These are phyloP conservation scores for Aspergillus pseudoglaucus DNA, from an alignment of 2,329 filamentous ascomycete genomes.

Conservation along the genomic window DNA sequence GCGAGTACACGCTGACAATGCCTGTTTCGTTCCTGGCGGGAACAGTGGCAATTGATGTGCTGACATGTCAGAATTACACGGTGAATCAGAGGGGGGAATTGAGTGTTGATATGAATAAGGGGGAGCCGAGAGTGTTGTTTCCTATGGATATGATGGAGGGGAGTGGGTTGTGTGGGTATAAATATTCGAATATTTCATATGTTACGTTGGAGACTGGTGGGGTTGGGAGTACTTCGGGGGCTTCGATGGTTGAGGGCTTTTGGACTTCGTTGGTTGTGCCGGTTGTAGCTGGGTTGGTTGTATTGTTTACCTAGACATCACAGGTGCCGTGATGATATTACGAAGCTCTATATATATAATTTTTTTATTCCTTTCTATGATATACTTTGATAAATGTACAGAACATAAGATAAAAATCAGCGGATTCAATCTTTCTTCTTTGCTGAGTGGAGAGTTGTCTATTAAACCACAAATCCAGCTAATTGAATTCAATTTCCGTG, in stretches of 20 bases:
- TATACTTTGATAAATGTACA: too few species aligned
- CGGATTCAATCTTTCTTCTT: too few species aligned
- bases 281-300: background rate
- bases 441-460: too few species aligned
- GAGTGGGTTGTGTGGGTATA: slow-evolving; percentile 25
- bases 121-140: slow-evolving; percentile 26
- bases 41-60: slow-evolving; percentile 19
- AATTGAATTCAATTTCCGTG: too few species aligned
- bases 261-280: background rate
- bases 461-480: too few species aligned
- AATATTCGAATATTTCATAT: slow-evolving; percentile 3
- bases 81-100: slow-evolving; percentile 20
- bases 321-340: too few species aligned
- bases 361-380: too few species aligned
- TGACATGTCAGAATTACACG: slow-evolving; percentile 22
- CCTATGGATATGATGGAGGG: slow-evolving; percentile 21
- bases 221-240: background rate
- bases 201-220: background rate
- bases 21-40: slow-evolving; percentile 20
- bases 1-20: slow-evolving; percentile 26
- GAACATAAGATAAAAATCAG: too few species aligned
- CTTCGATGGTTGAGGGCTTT: background rate
- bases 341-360: too few species aligned
- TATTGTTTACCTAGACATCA: background rate
- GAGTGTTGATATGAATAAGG: slow-evolving; percentile 22